Conservation (phyloP, 768 basidiomycete species). For the Agrocybe praecox region DNA sequence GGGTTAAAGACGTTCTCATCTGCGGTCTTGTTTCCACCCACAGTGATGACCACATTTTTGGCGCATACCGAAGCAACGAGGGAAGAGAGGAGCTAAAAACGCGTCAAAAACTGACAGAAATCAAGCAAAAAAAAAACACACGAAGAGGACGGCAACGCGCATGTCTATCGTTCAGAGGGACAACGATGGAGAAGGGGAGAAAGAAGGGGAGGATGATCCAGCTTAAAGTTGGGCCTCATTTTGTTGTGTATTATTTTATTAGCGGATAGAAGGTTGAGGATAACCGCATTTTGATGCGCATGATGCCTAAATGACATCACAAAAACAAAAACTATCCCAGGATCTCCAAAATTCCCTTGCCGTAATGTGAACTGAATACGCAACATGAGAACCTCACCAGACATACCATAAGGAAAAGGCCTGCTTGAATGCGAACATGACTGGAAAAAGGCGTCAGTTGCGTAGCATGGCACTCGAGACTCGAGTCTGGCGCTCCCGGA, state of each 20-base stretch:
- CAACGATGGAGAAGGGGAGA: conserved; percentile 1
- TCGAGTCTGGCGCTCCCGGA: no score
- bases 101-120: neutral
- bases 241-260: conserved; percentile 3
- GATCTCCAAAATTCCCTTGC: neutral
- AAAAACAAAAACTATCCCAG: neutral
- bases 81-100: conserved; percentile 13
- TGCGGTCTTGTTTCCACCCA: conserved; percentile 46
- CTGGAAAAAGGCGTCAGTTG: no score
- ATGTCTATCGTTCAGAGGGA: conserved; percentile 7
- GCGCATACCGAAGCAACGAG: conserved; percentile 29
- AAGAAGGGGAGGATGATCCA: conserved; percentile 1
- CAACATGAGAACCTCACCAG: neutral
- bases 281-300: neutral
- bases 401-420: no score
- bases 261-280: conserved; percentile 1
- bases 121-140: conserved; percentile 4
- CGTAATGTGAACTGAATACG: neutral
- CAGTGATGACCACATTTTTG: conserved; percentile 44
- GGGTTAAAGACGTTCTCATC: conserved; percentile 52
- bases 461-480: no score
- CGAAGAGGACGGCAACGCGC: conserved; percentile 13
- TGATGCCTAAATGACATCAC: neutral
- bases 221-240: neutral
- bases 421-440: no score